Base-by-base conservation (phyloP, 2,329 filamentous ascomycete genomes). In the Plectosphaerella plurivora region DNA sequence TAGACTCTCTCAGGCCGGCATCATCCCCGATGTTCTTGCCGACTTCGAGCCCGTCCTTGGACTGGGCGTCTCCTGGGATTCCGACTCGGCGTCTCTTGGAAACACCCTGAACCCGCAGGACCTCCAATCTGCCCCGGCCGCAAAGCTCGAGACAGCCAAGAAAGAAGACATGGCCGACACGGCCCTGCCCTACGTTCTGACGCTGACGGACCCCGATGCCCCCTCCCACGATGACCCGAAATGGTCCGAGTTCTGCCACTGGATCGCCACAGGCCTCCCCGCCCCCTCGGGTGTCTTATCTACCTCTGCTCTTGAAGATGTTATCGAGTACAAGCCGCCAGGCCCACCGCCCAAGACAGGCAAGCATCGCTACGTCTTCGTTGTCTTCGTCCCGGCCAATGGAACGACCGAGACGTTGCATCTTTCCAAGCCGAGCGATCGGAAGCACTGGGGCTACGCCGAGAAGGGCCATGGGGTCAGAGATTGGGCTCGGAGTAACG, bases 231-330 rank as follows among this genome's bases (percentile, higher is more conserved):
- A 71, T 41, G 60, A 75, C 51, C 72, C 72, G 3, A 67, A 71
- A 52, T 74, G 70, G 71, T 68, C 71, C 7, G 73, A 76, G 61
- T 67, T 74, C 60, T 76, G 73, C 55, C 73, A 76, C 59, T 75
- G 72, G 70, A 69, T 76, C 46, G 67, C 69, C 4, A 68, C 68
- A 1, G 65, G 65, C 20, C 51, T 71, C 20, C 62, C 61, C 18
- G 50, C 56, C 3, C 45, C 59, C 7, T 36, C 51, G 8, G 59
- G 61, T 1, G 53, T 61, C 1, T 55, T 57, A 4, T 59, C 58
- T 10, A 48, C 57, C 25, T 51, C 54, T 2, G 39, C 62, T n/a
- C 57, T 73, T 7, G 53, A 65, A 16, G 66, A 71, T n/a, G 54
- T 75, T 15, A 61, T 74, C 44, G 57, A 66, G 14, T 75, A 74